These are phyloP conservation scores for Thymus quinquecostatus DNA, from an alignment of 257 asterid genomes.

Conservation along the genomic window DNA sequence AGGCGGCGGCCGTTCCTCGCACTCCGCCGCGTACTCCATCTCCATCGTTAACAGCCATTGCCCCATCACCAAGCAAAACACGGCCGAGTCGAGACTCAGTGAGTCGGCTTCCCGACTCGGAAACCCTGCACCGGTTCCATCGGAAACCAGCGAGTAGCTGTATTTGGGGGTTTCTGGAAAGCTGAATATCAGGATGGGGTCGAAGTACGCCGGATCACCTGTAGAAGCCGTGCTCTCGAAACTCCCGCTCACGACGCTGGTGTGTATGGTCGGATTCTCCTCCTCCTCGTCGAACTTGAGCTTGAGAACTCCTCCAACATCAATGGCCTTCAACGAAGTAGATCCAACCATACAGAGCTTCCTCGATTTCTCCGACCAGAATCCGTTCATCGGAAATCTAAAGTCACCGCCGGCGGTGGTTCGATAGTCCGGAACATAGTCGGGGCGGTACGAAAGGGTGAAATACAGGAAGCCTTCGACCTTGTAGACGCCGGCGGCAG, in stretches of 20 bases:
- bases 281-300: conserved; percentile 35
- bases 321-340: conserved; percentile 28
- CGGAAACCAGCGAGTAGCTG: conserved; percentile 41
- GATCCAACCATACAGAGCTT: conserved; percentile 66
- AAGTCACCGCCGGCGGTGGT: not conserved
- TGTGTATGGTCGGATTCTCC: conserved; percentile 38
- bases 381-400: conserved; percentile 47
- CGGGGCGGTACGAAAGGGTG: no score
- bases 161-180: no score
- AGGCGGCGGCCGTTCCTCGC: conserved; percentile 17
- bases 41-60: conserved; percentile 22
- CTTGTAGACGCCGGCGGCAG: conserved; percentile 37
- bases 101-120: conserved; percentile 24
- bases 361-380: conserved; percentile 57
- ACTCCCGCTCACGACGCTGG: no score
- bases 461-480: conserved; percentile 38
- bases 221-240: no score
- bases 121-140: not conserved
- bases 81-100: conserved; percentile 30
- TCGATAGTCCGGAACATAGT: no score
- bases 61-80: conserved; percentile 34
- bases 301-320: conserved; percentile 51
- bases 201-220: no score
- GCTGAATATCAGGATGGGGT: no score
- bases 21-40: conserved; percentile 42